Percentiles rank a stretch among this genome's conserved stretches.
Conservation (phyloP, 768 basidiomycete species). For the Rhodosporidiobolus sp. region DNA sequence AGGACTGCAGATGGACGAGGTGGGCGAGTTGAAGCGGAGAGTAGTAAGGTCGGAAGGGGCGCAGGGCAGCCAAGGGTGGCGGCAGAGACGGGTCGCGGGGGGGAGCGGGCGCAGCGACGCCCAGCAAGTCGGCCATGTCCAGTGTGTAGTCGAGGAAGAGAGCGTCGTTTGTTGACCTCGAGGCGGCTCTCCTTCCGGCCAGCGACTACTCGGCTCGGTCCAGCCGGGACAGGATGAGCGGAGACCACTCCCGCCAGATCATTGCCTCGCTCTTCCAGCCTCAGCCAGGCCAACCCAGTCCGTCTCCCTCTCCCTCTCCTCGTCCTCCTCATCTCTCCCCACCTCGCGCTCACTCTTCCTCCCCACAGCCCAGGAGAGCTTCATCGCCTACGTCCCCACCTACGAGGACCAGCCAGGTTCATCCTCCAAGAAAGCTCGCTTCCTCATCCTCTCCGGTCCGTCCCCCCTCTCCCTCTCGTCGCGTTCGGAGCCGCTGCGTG, state of each 20-base stretch:
- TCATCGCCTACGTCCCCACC: conserved; percentile 34
- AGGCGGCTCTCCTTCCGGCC: too few species aligned
- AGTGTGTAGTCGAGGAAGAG: background rate
- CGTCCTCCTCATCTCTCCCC: background rate
- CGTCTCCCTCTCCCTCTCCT: background rate
- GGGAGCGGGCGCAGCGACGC: background rate
- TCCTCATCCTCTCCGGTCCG: conserved; percentile 38
- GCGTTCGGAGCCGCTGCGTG: background rate
- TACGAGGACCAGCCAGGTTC: conserved; percentile 26
- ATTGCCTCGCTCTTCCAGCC: conserved; percentile 27
- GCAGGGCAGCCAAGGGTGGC: conserved; percentile 4
- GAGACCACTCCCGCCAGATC: conserved; percentile 28
- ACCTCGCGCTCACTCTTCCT: background rate
- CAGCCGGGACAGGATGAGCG: too few species aligned
- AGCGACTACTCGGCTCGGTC: too few species aligned
- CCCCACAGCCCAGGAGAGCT: conserved; percentile 28
- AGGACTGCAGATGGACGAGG: conserved; percentile 28
- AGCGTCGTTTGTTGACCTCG: too few species aligned
- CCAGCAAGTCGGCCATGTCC: background rate
- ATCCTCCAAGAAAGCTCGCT: conserved; percentile 25
- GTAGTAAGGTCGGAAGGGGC: conserved; percentile 29
- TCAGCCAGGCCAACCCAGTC: conserved; percentile 16
- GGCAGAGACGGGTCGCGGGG: background rate
- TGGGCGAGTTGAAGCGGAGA: conserved; percentile 21
- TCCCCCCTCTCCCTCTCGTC: background rate